Evolutionary conservation across 2,329 filamentous ascomycete species (phyloP).

Genomic region (Cytospora paraplurivora): DNA sequence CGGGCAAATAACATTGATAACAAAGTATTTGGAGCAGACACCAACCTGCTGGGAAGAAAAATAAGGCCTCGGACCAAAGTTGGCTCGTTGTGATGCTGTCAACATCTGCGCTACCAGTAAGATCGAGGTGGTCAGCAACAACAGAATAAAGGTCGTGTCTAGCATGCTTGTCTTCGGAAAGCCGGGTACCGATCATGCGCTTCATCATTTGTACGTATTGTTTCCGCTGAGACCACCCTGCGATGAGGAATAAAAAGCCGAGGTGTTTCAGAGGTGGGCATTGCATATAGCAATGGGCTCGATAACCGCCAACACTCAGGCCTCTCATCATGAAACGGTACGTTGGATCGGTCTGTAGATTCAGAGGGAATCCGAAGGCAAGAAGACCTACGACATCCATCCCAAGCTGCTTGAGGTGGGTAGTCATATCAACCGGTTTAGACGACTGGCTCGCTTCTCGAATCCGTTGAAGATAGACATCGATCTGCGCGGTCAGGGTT

Average conservation of each 20-base stretch:
- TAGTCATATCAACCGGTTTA: constrained; percentile 26
- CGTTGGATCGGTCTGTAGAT: constrained; percentile 25
- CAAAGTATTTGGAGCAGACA: not conserved
- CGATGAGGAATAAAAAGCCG: constrained; percentile 3
- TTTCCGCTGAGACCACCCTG: not conserved
- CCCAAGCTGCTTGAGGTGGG: constrained; percentile 22
- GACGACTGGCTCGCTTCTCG: not conserved
- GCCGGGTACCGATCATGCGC: constrained; percentile 24
- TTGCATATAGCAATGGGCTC: constrained; percentile 29
- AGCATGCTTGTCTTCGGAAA: constrained; percentile 32
- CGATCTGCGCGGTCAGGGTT: constrained; percentile 29
- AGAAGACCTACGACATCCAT: constrained; percentile 28
- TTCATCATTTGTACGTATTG: constrained; percentile 19
- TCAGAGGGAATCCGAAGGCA: constrained; percentile 29
- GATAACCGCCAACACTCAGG: constrained; percentile 21
- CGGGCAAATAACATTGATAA: not conserved
- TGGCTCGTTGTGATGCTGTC: constrained; percentile 17
- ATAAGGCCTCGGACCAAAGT: constrained; percentile 31
- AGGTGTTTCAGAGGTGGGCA: constrained; percentile 27
- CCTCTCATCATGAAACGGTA: constrained; percentile 24
- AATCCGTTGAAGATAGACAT: constrained; percentile 23
- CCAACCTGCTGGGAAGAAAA: constrained; percentile 19
- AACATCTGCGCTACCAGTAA: not conserved
- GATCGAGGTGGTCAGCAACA: constrained; percentile 35
- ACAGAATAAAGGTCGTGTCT: constrained; percentile 52